A percentile compares a stretch with the other conserved stretches of the same genome.
Conservation (phyloP, 768 basidiomycete genomes). For the Hydnomerulius pinastri region DNA sequence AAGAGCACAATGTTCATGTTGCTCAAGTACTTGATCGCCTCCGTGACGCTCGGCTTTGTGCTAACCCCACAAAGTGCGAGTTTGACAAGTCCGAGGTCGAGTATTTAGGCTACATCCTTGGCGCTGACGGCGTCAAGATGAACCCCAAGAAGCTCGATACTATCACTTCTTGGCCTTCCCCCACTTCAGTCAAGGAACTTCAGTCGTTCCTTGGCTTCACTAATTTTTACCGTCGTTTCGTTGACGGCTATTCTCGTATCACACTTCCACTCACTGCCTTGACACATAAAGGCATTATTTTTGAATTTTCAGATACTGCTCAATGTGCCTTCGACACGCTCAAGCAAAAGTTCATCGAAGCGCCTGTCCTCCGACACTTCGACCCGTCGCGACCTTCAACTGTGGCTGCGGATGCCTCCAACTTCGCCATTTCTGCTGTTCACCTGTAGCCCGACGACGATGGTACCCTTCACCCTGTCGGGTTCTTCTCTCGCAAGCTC, state of each 20-base stretch:
- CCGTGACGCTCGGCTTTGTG: slow-evolving; percentile 26
- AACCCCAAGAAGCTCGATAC: slow-evolving; percentile 45
- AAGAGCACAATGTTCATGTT: slow-evolving; percentile 39
- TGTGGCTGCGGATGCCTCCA: slow-evolving; percentile 23
- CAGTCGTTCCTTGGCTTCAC: slow-evolving; percentile 33
- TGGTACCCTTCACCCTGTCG: slow-evolving; percentile 30
- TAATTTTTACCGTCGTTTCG: slow-evolving; percentile 37
- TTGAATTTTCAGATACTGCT: slow-evolving; percentile 23
- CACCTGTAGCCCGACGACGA: slow-evolving; percentile 13
- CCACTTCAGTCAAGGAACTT: slow-evolving; percentile 18
- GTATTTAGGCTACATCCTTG: slow-evolving; percentile 44
- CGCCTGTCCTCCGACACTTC: slow-evolving; percentile 22
- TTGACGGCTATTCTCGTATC: slow-evolving; percentile 36
- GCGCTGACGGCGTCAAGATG: slow-evolving; percentile 29
- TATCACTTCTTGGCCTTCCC: slow-evolving; percentile 31
- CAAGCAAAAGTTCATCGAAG: slow-evolving; percentile 20
- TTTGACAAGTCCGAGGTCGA: slow-evolving; percentile 39
- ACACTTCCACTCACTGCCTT: slow-evolving; percentile 33
- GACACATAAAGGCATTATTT: slow-evolving; percentile 25
- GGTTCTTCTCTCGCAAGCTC: slow-evolving; percentile 31
- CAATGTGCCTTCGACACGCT: slow-evolving; percentile 17
- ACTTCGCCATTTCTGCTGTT: slow-evolving; percentile 5
- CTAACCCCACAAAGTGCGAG: slow-evolving; percentile 34
- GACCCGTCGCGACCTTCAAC: slow-evolving; percentile 12
- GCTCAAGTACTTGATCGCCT: slow-evolving; percentile 35